Conservation (phyloP, 2,329 filamentous ascomycete species). For the Aspergillus sp. region DNA sequence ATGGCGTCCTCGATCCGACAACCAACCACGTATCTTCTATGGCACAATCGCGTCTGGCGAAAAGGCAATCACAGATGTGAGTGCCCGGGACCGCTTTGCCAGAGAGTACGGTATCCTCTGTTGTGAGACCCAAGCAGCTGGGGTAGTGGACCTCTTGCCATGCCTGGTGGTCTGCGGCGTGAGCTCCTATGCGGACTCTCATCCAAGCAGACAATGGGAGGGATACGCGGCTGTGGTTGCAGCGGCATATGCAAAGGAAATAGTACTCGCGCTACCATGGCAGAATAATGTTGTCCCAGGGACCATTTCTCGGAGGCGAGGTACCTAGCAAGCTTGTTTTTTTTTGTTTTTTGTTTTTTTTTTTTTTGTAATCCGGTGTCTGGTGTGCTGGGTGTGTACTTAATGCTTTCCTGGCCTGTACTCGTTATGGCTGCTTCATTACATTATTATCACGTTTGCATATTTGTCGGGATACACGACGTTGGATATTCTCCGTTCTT, state of each 20-base stretch:
- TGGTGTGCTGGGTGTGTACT: no score
- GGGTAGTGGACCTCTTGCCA: neutral
- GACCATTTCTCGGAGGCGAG: no score
- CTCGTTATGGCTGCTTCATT: no score
- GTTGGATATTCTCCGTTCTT: no score
- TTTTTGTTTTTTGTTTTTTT: no score
- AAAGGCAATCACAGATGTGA: neutral
- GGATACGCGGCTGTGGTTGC: neutral
- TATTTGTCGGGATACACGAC: no score
- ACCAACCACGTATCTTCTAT: neutral
- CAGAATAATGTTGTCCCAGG: no score
- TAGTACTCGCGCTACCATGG: no score
- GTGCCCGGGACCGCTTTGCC: neutral
- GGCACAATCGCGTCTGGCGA: neutral
- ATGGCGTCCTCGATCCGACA: neutral
- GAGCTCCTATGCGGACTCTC: neutral
- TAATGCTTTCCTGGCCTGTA: no score
- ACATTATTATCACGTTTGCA: no score
- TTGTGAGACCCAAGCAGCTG: conserved; percentile 2
- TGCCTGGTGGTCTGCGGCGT: neutral
- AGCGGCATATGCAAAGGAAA: neutral
- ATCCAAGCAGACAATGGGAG: neutral
- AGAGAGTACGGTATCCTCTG: neutral
- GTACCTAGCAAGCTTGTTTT: no score
- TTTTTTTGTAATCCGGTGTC: no score